Evolutionary conservation across 1,284 basidiomycete genomes (phyloP), one percentile per base, ranked within the genome.

Genomic region (Cutaneotrichosporon mucoides): DNA sequence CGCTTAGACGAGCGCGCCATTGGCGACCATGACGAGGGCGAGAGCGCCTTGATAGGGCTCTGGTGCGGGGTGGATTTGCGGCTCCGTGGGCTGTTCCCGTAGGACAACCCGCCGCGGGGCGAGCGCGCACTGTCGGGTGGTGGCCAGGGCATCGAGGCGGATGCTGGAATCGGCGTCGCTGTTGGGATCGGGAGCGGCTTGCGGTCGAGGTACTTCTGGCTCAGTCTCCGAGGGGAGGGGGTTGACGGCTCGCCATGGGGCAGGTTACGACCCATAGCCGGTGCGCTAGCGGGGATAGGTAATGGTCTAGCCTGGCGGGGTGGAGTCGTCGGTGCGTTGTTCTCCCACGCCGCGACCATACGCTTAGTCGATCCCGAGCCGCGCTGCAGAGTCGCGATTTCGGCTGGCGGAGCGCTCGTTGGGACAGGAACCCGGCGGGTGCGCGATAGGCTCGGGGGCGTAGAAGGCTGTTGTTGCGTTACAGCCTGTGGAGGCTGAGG

Each of bases 261-360:
- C 33, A 4, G 5, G 33, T 13, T n/a, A 9, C 51, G 50, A 1
- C 42, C 11, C 36, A 49, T 38, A 10, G n/a, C 15, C 42, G 7
- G 9, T 50, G 15, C 1, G 47, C 35, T 0, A 49, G 12, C 41
- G 5, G 57, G n/a, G 13, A 34, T 33, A 3, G 33, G 44, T 4
- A 35, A 10, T 5, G 43, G 35, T 2, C 10, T 15, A 10, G n/a
- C 11, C 33, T 50, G 35, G 13, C 47, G 50, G 33, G 15, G 49
- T 13, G 35, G 42, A 9, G 16, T 36, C 15, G 35, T 43, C 12
- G 37, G 51, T 7, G 38, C 45, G 16, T 24, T 42, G 15, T 33
- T 67, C 61, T 76, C 74, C 74, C 74, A 76, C 55, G 72, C 65
- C 59, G 68, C 66, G 37, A 76, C 71, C 71, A 75, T 69, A 43